These are phyloP conservation scores for Pseudonectria buxi DNA, from an alignment of 2,329 filamentous ascomycete genomes.

Conservation along the genomic window DNA sequence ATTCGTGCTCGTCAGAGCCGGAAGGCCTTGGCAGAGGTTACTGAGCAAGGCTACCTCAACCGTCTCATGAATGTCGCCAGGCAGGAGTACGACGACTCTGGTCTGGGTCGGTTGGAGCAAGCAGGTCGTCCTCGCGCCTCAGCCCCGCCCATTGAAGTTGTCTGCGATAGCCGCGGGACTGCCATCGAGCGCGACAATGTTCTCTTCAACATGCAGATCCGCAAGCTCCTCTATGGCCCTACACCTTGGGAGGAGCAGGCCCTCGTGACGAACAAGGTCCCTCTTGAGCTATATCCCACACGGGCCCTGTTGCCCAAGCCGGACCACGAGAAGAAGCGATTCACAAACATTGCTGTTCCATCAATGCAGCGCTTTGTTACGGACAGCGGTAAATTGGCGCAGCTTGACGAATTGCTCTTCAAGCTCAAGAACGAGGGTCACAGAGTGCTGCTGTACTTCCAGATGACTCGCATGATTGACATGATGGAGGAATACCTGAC, in stretches of 20 bases:
- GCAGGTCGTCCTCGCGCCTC: conserved; percentile 71
- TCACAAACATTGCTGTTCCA: conserved; percentile 85
- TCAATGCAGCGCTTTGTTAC: conserved; percentile 98
- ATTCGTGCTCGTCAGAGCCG: conserved; percentile 65
- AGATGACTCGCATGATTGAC: conserved; percentile 99
- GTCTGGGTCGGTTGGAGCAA: conserved; percentile 72
- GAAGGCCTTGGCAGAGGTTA: conserved; percentile 60
- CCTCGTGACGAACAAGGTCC: conserved; percentile 66
- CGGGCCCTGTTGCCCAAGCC: conserved; percentile 66
- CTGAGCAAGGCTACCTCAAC: conserved; percentile 63
- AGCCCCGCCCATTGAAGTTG: conserved; percentile 79
- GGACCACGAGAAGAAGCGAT: conserved; percentile 73
- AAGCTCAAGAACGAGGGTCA: conserved; percentile 88
- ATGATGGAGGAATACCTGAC: conserved; percentile 98
- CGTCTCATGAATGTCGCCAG: conserved; percentile 74
- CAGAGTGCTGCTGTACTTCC: conserved; percentile 95
- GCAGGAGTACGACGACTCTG: conserved; percentile 57
- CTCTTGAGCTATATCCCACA: conserved; percentile 57
- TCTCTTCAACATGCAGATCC: conserved; percentile 72
- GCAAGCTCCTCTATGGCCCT: conserved; percentile 67
- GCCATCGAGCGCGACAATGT: conserved; percentile 62
- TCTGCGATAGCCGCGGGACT: conserved; percentile 61
- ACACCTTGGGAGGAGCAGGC: conserved; percentile 60
- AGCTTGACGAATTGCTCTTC: conserved; percentile 79
- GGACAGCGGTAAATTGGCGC: conserved; percentile 91